phyloP scores from a whole-genome alignment of 805 yeast species.

The Candida maesae region DNA sequence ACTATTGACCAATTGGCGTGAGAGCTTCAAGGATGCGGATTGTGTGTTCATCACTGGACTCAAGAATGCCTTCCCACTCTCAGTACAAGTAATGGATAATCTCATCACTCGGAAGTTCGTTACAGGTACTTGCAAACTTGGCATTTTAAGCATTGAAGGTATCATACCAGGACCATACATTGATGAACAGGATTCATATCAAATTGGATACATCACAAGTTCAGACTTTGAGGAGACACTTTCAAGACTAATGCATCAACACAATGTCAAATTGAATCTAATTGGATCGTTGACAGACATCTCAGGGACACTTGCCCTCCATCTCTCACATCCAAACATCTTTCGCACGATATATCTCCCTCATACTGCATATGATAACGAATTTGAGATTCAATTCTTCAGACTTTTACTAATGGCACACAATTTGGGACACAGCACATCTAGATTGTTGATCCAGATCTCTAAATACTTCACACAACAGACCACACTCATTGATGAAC shows the following conservation, averaged over 20 bases:
- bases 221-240: constrained; percentile 3
- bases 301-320: constrained; percentile 49
- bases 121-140: constrained; percentile 23
- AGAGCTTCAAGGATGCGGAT: constrained; percentile 44
- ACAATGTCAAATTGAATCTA: constrained; percentile 9
- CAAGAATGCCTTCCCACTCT: constrained; percentile 51
- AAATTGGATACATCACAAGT: constrained; percentile 1
- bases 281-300: constrained; percentile 50
- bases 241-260: constrained; percentile 1
- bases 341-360: constrained; percentile 49
- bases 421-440: constrained; percentile 46
- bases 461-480: constrained; percentile 34
- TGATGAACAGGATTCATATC: constrained; percentile 30
- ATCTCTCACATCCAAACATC: constrained; percentile 54
- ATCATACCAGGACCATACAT: constrained; percentile 34
- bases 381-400: constrained; percentile 41
- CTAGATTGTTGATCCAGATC: constrained; percentile 41
- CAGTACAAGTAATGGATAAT: constrained; percentile 42
- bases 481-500: constrained; percentile 24
- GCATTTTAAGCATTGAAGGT: constrained; percentile 35
- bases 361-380: constrained; percentile 30
- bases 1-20: constrained; percentile 47
- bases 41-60: constrained; percentile 47
- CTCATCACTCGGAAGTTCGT: constrained; percentile 33
- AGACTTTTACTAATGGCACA: constrained; percentile 44